Evolutionary conservation across 2,329 filamentous ascomycete species (phyloP).

Genomic region (Gliomastix tumulicola): DNA sequence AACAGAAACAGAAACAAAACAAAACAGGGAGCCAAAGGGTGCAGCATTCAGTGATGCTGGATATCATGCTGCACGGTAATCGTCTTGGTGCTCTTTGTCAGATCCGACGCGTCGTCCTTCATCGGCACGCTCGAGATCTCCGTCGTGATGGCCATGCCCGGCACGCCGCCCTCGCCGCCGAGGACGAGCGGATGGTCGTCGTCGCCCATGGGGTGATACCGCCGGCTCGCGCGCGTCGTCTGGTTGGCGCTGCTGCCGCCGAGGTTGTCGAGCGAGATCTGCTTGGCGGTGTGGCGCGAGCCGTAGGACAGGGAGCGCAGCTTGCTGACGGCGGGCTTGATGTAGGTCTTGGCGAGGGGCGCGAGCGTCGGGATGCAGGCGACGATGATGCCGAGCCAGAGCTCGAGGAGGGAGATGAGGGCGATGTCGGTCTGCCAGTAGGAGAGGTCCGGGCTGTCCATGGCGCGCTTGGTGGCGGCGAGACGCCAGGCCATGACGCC

Average conservation of each 20-base stretch:
- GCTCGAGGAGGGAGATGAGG: constrained; percentile 26
- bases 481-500: constrained; percentile 29
- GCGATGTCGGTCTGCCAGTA: constrained; percentile 20
- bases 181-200: too few relatives aligned
- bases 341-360: constrained; percentile 22
- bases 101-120: too few relatives aligned
- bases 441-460: constrained; percentile 10
- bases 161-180: too few relatives aligned
- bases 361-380: constrained; percentile 34
- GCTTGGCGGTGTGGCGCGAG: background rate
- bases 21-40: too few relatives aligned
- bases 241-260: background rate
- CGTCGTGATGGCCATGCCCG: too few relatives aligned
- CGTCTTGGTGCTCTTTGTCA: too few relatives aligned
- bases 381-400: constrained; percentile 30
- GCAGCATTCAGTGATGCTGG: too few relatives aligned
- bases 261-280: background rate
- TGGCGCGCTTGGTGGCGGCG: constrained; percentile 14
- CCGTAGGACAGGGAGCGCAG: constrained; percentile 1
- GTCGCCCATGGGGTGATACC: too few relatives aligned
- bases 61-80: too few relatives aligned
- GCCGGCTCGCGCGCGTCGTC: too few relatives aligned
- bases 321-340: constrained; percentile 10
- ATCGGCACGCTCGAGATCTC: too few relatives aligned
- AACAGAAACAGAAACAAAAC: too few relatives aligned